These are phyloP conservation scores for Mariannaea elegans DNA, from an alignment of 2,329 filamentous ascomycete species.

Conservation along the genomic window DNA sequence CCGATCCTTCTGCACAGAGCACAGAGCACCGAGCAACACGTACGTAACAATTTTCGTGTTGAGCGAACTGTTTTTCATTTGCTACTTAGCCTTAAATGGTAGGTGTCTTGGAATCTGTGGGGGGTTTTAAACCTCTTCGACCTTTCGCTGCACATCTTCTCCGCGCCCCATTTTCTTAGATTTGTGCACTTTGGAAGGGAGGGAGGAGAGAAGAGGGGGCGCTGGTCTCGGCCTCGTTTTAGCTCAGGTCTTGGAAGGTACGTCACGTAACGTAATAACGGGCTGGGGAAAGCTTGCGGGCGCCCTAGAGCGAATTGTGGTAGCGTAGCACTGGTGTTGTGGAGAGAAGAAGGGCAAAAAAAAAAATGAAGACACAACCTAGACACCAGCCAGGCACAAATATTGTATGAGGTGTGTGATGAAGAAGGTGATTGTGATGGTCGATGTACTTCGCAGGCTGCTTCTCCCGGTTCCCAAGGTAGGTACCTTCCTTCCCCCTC, in stretches of 20 bases:
- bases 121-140: background rate
- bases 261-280: constrained; percentile 3
- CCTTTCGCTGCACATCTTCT: background rate
- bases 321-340: background rate
- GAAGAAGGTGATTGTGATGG: background rate
- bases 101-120: background rate
- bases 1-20: background rate
- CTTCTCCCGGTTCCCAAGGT: background rate
- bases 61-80: background rate
- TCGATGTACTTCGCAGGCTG: constrained; percentile 1
- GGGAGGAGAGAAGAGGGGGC: background rate
- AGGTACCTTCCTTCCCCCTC: constrained; percentile 5
- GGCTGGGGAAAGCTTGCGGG: constrained; percentile 12
- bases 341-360: background rate
- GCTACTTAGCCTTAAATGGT: constrained; percentile 16
- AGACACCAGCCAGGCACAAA: background rate
- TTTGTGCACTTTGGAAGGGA: background rate
- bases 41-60: background rate
- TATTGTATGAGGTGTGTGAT: background rate
- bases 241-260: constrained; percentile 1
- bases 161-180: background rate
- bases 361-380: background rate
- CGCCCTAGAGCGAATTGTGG: background rate
- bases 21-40: too few relatives aligned
- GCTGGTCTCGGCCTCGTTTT: background rate